These are phyloP conservation scores for Picea sitchensis DNA, from an alignment of 75 land plant genomes.

Conservation along the genomic window DNA sequence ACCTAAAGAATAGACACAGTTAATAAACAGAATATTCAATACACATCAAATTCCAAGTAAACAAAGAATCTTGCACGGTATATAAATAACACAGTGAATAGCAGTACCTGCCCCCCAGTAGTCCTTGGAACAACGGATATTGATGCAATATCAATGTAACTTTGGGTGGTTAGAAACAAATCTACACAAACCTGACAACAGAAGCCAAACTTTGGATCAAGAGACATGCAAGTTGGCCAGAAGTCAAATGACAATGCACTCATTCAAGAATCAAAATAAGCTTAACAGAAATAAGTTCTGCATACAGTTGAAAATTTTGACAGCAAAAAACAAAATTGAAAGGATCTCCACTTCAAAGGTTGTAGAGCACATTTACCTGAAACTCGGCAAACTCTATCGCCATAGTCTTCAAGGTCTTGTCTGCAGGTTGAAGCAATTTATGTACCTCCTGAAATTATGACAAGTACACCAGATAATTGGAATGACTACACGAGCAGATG, in stretches of 20 bases:
- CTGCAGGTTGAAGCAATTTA: conserved; percentile 84
- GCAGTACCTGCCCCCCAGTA: conserved; percentile 95
- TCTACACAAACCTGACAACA: conserved; percentile 88
- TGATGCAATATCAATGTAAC: conserved; percentile 90
- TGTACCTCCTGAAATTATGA: conserved; percentile 63
- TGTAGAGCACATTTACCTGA: conserved; percentile 55
- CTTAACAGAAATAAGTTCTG: neutral
- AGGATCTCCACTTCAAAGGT: neutral
- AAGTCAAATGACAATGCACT: neutral
- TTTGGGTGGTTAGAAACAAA: conserved; percentile 78
- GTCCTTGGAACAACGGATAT: conserved; percentile 87
- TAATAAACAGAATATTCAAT: neutral
- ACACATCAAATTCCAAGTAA: neutral
- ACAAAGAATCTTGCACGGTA: neutral
- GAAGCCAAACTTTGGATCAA: neutral
- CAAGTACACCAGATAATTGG: neutral
- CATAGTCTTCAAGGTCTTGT: conserved; percentile 88
- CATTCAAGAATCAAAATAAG: neutral
- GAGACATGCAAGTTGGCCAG: neutral
- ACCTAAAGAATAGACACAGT: conserved; percentile 38
- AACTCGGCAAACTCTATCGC: conserved; percentile 92
- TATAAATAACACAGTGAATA: neutral
- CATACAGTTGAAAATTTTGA: neutral
- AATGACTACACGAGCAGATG: neutral
- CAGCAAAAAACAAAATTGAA: neutral